phyloP scores from a whole-genome alignment of 768 basidiomycete species.

The Chalciporus pseudorubinellus region DNA sequence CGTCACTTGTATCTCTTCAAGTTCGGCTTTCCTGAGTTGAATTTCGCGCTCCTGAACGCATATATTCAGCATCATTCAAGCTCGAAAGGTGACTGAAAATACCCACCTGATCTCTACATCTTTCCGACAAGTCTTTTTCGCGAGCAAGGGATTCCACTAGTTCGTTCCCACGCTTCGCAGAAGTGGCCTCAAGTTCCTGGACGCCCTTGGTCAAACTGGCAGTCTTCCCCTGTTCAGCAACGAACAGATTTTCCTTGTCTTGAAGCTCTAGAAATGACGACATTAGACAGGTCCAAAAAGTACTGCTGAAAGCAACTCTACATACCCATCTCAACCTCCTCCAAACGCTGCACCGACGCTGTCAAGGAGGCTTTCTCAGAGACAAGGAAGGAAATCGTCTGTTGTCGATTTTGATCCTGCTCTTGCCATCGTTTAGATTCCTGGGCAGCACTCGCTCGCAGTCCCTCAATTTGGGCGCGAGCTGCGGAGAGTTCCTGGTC shows the following conservation, averaged over 20 bases:
- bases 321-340: slow-evolving; percentile 64
- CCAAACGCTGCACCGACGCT: slow-evolving; percentile 56
- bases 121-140: slow-evolving; percentile 50
- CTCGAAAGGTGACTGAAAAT: not conserved
- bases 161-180: slow-evolving; percentile 39
- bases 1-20: slow-evolving; percentile 51
- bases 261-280: slow-evolving; percentile 39
- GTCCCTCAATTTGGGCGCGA: slow-evolving; percentile 17
- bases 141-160: slow-evolving; percentile 37
- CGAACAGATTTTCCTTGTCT: slow-evolving; percentile 40
- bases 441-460: slow-evolving; percentile 12
- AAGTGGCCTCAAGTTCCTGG: slow-evolving; percentile 41
- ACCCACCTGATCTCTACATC: slow-evolving; percentile 32
- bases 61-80: not conserved
- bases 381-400: slow-evolving; percentile 75
- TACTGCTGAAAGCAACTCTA: no score
- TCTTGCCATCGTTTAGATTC: slow-evolving; percentile 24
- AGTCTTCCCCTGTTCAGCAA: slow-evolving; percentile 41
- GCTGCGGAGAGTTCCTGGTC: slow-evolving; percentile 24
- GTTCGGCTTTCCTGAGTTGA: slow-evolving; percentile 55
- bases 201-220: slow-evolving; percentile 42
- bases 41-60: slow-evolving; percentile 66
- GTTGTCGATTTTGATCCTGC: slow-evolving; percentile 56
- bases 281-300: not conserved
- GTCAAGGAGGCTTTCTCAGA: slow-evolving; percentile 64